Evolutionary conservation across 805 yeast genomes (phyloP), one percentile per base, ranked within the genome.

Genomic region (Wickerhamomyces xylosicus): DNA sequence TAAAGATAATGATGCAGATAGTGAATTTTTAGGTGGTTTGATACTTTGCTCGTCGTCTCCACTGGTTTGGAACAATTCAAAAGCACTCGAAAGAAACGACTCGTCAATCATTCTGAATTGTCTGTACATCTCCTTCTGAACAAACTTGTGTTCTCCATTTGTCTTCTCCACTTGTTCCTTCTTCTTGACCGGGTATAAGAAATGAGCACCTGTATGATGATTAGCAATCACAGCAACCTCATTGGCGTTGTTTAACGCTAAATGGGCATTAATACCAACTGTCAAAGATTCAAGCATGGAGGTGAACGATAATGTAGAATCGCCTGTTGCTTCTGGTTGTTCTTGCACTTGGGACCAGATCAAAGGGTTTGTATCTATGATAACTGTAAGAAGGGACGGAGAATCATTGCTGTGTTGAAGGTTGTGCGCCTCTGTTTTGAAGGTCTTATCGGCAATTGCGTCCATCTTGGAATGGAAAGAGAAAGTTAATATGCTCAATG

Each of bases 91-190:
- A 14, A 85, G 55, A 1, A 90, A 77, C 0, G 77, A 63, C 40
- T 84, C 89, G 57, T 87, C 95, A 21, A 90, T 79, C 32, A 74
- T 66, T 45, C 81, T 69, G 52, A 90, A 90, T 53, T 84, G 95
- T 44, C 95, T 67, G 54, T 90, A 86, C 85, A 90, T 85, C 34
- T 77, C 79, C 37, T 66, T 52, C 53, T 72, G 67, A 35, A 75
- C 62, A 40, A 69, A 53, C 16, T 49, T 54, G 3, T 47, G 41
- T 28, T 28, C 16, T 8, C 16, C 43, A 37, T 13, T 36, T 19
- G 6, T 40, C 38, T 14, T 21, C 10, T 21, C 10, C 6, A 21
- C 25, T 33, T 13, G 50, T 36, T 15, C 51, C 44, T 29, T 46
- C 17, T 35, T 33, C n/a, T 15, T 5, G 15, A 40, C 45, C 1